A percentile compares a stretch with the other conserved stretches of the same genome.
Evolutionary conservation across 225 moss, liverwort and hornwort genomes (phyloP).

Genomic region (Pseudisothecium myosuroides): DNA sequence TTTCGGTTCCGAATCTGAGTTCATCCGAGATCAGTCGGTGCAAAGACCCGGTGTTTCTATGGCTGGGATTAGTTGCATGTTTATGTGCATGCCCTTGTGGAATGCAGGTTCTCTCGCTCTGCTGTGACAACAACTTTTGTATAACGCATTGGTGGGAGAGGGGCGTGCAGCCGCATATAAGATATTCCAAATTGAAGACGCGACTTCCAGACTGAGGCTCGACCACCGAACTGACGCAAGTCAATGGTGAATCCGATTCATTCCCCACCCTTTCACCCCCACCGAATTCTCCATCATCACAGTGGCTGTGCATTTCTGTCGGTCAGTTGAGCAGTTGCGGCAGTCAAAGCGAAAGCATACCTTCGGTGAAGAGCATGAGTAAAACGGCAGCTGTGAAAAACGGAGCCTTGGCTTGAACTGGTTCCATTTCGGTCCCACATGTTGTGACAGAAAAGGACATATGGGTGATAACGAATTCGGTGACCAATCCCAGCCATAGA

Average conservation of each 20-base stretch:
- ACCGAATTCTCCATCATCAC: constrained; percentile 14
- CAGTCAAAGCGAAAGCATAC: not conserved
- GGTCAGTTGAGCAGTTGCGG: not conserved
- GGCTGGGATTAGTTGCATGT: not conserved
- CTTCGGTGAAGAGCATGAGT: not conserved
- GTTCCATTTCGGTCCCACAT: not conserved
- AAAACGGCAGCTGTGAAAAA: not conserved
- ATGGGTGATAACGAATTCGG: not conserved
- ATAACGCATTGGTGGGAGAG: not conserved
- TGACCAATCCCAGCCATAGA: not conserved
- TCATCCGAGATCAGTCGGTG: not conserved
- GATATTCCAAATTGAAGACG: not conserved
- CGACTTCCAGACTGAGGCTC: not conserved
- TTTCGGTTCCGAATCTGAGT: not conserved
- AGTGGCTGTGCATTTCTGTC: not conserved
- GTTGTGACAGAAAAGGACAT: not conserved
- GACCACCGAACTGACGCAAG: not conserved
- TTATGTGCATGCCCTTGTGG: not conserved
- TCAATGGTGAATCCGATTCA: not conserved
- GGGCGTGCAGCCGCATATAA: not conserved
- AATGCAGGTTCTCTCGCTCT: not conserved
- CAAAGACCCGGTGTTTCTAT: not conserved
- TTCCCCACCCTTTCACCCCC: not conserved
- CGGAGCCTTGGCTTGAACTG: not conserved
- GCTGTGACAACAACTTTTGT: not conserved